Evolutionary conservation across 228 moss, liverwort and hornwort species (phyloP), one percentile per base, ranked within the genome.

Genomic region (Sphagnum fallax): DNA sequence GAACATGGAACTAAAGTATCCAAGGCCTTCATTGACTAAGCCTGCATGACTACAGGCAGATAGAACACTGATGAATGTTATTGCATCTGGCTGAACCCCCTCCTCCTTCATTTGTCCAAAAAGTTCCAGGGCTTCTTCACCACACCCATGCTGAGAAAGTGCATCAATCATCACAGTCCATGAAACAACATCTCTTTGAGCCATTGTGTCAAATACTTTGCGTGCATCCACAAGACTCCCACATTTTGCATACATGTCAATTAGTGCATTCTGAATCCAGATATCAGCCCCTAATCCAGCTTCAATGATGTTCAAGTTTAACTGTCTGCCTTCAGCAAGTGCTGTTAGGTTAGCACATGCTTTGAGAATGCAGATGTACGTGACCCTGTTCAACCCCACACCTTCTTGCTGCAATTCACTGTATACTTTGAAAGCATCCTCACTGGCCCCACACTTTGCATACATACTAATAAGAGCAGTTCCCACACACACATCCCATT

Each of bases 391-490:
- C 49, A 8, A 9, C 4, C 9, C n/a, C 4, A 67, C 10, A 2
- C 66, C 66, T 49, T 32, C 48, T 4, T 67, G 32, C 3, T 67
- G 6, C 66, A 67, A 32, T 47, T 50, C 14, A 32, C 1, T 1
- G 14, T 55, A 69, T 55, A 60, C 8, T 16, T 52, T 8, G 10
- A 15, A 53, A 4, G 69, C 69, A 13, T 69, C 69, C 15, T 7
- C 47, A 6, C 16, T 32, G 32, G 32, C 32, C 32, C 32, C 32
- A 14, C 52, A 52, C 4, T 48, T 53, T 60, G 52, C 69, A 60
- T 13, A 53, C 71, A 71, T 71, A 49, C 64, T 51, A 16, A 71
- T 12, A 13, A 71, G 64, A 14, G 63, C 52, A 15, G 14, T 71
- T 10, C 48, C 64, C 6, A 71, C 71, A 16, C 62, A 61, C 18